Base-by-base conservation (phyloP, 345 rosid genomes). In the Populus deltoides region DNA sequence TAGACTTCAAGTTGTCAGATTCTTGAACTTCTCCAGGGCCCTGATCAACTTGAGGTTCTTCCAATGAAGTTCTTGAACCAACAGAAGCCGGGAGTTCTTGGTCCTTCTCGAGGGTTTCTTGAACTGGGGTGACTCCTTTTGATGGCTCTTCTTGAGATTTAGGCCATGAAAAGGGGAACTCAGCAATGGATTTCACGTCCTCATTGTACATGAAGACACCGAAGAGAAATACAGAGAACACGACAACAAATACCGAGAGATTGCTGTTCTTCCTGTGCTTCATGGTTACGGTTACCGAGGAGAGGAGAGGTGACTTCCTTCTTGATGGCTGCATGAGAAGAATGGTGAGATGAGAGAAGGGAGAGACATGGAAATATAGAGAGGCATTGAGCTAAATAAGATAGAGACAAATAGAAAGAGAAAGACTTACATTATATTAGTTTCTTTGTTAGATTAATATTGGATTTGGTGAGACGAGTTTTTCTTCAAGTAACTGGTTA, bases 81-180 rank as follows among this genome's bases (percentile, higher is more conserved):
- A 81, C 5, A 36, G 76, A 78, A 65, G 39, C 77, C 20, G 62
- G 65, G 43, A 29, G 29, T 73, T 77, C 83, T 33, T 72, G 41
- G 29, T 61, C 65, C 33, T 61, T 88, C 79, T 84, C 77, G 80
- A 68, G 15, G 24, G 84, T 27, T 71, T 88, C 92, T 82, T 84
- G 88, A 80, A 82, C 77, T 17, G 78, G 81, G 82, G 27, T 79
- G 20, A 41, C 57, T 74, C 74, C 57, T 43, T 22, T 49, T 3
- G 41, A 45, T 16, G 41, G 70, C 22, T 81, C 83, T 41, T 87
- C 87, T 80, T 76, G 83, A 61, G 81, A 75, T 61, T 71, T 90
- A 0, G 82, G 87, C 84, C 85, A 79, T 0, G 98, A 93, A 83
- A 95, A 93, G 45, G 99, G 97, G 25, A 92, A 93, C 66, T 89